Evolutionary conservation across 768 basidiomycete species (phyloP).

Genomic region (Pleurotus tuber-regium): DNA sequence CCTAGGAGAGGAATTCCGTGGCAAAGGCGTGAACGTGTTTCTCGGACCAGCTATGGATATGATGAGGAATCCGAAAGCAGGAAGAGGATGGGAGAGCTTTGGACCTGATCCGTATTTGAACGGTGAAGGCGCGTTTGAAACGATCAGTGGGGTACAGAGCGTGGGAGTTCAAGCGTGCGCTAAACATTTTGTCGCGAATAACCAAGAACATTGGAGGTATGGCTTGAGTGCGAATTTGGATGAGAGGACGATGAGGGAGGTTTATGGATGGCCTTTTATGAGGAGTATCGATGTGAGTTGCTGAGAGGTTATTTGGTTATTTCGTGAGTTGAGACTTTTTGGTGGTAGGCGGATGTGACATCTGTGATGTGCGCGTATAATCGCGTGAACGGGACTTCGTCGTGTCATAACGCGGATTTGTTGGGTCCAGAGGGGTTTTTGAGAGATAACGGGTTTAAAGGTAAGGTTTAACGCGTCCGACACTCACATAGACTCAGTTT

Average conservation of each 20-base stretch:
- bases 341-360: constrained; percentile 49
- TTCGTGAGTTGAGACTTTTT: background rate
- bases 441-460: constrained; percentile 41
- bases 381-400: constrained; percentile 56
- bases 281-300: constrained; percentile 42
- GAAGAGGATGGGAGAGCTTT: constrained; percentile 52
- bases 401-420: constrained; percentile 57
- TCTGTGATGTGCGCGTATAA: constrained; percentile 56
- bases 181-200: constrained; percentile 30
- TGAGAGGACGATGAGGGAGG: constrained; percentile 55
- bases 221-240: constrained; percentile 45
- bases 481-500: background rate
- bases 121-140: constrained; percentile 54
- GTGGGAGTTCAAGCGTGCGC: constrained; percentile 46
- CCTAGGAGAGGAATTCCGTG: constrained; percentile 65
- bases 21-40: constrained; percentile 57
- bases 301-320: background rate
- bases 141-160: constrained; percentile 49
- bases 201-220: constrained; percentile 53
- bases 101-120: constrained; percentile 51
- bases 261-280: constrained; percentile 51
- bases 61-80: constrained; percentile 53
- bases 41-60: constrained; percentile 58
- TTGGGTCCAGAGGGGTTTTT: constrained; percentile 40
- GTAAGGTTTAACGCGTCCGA: constrained; percentile 17